phyloP scores from a whole-genome alignment of 768 basidiomycete species.

The Gautieria morchelliformis region DNA sequence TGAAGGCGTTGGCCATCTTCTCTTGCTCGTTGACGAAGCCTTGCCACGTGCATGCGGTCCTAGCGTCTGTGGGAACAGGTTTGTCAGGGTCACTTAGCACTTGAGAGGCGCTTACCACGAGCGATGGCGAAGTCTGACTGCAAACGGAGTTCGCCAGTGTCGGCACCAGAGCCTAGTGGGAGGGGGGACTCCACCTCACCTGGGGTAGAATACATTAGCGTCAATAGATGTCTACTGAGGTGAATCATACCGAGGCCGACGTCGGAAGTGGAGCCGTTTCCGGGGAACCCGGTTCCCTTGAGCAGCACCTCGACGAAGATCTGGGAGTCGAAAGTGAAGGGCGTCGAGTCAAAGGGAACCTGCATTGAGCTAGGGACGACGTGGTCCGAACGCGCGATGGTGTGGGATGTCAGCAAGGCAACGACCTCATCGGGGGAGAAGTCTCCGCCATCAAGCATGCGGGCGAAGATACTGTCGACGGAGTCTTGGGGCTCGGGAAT shows the following conservation, averaged over 20 bases:
- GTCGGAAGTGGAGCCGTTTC: neutral
- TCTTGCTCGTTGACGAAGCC: conserved; percentile 19
- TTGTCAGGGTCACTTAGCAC: neutral
- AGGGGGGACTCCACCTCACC: conserved; percentile 20
- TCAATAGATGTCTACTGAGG: neutral
- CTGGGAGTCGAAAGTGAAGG: conserved; percentile 11
- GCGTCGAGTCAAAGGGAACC: conserved; percentile 12
- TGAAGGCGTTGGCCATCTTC: conserved; percentile 26
- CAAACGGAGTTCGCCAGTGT: conserved; percentile 19
- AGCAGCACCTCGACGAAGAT: conserved; percentile 12
- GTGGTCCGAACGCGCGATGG: conserved; percentile 11
- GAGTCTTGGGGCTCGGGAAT: conserved; percentile 14
- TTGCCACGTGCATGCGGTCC: conserved; percentile 8
- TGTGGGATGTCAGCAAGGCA: conserved; percentile 12
- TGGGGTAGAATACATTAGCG: neutral
- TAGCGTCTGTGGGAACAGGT: neutral
- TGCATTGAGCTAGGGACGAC: conserved; percentile 1
- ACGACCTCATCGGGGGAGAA: conserved; percentile 11
- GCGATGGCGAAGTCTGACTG: conserved; percentile 19
- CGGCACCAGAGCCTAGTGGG: neutral
- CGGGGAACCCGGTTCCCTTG: conserved; percentile 8
- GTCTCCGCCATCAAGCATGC: conserved; percentile 10
- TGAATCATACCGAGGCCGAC: neutral
- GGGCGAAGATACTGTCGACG: conserved; percentile 10
- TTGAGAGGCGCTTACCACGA: conserved; percentile 12